Evolutionary conservation across 2,329 filamentous ascomycete genomes (phyloP).

Genomic region (Fusarium compactum): DNA sequence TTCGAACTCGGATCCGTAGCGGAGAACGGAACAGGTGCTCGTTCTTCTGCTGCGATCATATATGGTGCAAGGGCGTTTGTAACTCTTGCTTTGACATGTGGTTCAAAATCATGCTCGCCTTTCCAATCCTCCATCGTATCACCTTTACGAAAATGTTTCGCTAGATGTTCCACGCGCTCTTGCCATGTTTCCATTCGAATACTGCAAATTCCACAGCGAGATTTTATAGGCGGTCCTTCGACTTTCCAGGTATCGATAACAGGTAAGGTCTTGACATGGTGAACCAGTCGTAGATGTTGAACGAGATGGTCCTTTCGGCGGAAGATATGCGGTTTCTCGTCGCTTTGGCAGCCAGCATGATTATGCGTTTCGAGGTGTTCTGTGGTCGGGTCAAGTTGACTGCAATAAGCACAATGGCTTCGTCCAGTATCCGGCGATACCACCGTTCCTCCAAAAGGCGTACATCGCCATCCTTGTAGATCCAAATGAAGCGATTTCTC

Average conservation of each 20-base stretch:
- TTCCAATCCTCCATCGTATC: constrained; percentile 48
- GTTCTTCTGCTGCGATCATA: constrained; percentile 42
- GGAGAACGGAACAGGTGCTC: constrained; percentile 45
- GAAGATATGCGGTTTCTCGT: constrained; percentile 34
- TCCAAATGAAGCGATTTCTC: constrained; percentile 42
- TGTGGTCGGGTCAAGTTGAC: constrained; percentile 31
- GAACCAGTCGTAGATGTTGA: constrained; percentile 48
- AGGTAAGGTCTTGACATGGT: constrained; percentile 53
- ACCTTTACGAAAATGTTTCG: constrained; percentile 47
- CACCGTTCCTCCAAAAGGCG: constrained; percentile 36
- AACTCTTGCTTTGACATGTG: constrained; percentile 39
- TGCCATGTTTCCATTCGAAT: constrained; percentile 43
- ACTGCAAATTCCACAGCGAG: constrained; percentile 50
- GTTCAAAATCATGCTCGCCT: constrained; percentile 46
- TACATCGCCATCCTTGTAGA: constrained; percentile 41
- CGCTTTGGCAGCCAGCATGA: constrained; percentile 27
- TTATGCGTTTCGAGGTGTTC: constrained; percentile 46
- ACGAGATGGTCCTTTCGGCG: constrained; percentile 50
- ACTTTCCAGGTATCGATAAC: constrained; percentile 55
- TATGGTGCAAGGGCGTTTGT: constrained; percentile 46
- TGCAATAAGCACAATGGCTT: constrained; percentile 47
- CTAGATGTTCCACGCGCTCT: constrained; percentile 47
- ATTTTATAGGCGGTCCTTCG: constrained; percentile 38
- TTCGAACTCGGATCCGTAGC: constrained; percentile 39
- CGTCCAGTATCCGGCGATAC: constrained; percentile 36